Conservation (phyloP, 2,329 filamentous ascomycete species). For the Talaromyces sp. region DNA sequence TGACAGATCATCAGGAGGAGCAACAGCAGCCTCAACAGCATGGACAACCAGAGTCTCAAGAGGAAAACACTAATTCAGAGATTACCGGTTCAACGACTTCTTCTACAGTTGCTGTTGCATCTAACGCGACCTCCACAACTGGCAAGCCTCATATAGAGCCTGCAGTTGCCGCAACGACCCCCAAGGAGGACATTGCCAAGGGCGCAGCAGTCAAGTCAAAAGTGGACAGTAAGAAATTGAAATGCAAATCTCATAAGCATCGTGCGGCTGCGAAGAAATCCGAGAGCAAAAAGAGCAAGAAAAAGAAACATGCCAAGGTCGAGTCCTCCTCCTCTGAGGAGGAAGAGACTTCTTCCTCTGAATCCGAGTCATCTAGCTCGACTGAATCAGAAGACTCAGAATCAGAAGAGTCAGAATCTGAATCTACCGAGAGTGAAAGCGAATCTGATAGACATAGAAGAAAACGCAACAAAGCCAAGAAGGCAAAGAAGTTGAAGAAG, state of each 20-base stretch:
- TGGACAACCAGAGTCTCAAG: constrained; percentile 1
- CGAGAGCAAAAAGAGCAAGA: constrained; percentile 9
- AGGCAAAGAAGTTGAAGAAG: constrained; percentile 30
- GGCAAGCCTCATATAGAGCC: constrained; percentile 1
- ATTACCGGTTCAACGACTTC: constrained; percentile 2
- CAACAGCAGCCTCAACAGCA: constrained; percentile 4
- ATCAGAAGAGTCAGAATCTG: background rate
- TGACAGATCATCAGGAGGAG: constrained; percentile 9
- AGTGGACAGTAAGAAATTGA: constrained; percentile 6
- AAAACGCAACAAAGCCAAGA: constrained; percentile 32
- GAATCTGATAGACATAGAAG: constrained; percentile 32
- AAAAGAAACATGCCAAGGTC: constrained; percentile 11
- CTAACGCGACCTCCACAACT: background rate
- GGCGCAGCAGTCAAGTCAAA: background rate
- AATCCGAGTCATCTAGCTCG: constrained; percentile 4
- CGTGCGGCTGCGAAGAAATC: constrained; percentile 1
- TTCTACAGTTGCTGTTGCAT: constrained; percentile 9
- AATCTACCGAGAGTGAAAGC: constrained; percentile 18
- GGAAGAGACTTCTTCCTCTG: constrained; percentile 6
- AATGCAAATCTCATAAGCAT: constrained; percentile 12
- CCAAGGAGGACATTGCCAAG: constrained; percentile 9
- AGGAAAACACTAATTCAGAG: background rate
- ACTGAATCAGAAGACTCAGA: constrained; percentile 6
- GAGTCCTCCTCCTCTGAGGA: constrained; percentile 10
- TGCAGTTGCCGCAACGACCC: background rate